Conservation (phyloP, 164 flowering plant genomes). For the Vitis labrusca region DNA sequence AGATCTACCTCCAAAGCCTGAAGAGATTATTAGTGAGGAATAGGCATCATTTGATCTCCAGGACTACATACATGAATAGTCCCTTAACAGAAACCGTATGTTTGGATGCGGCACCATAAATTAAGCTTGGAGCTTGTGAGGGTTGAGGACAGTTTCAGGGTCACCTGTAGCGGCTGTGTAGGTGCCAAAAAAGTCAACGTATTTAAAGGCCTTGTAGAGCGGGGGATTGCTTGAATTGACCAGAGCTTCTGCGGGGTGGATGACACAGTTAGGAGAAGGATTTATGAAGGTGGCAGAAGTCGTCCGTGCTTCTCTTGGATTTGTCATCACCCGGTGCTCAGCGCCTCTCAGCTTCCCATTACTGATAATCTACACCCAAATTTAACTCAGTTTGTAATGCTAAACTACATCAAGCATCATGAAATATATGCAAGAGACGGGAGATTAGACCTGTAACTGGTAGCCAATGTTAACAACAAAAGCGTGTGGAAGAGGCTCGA, state of each 20-base stretch:
- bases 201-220: conserved; percentile 7
- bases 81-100: too few species aligned
- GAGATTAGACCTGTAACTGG: conserved; percentile 23
- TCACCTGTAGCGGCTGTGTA: neutral
- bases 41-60: too few species aligned
- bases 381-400: too few species aligned
- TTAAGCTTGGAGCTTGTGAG: too few species aligned
- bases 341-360: conserved; percentile 23
- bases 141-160: neutral
- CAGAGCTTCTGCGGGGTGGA: conserved; percentile 18
- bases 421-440: too few species aligned
- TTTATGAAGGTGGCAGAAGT: conserved; percentile 1
- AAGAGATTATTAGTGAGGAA: too few species aligned
- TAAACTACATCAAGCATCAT: too few species aligned
- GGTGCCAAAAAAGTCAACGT: neutral
- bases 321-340: conserved; percentile 24
- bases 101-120: neutral
- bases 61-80: too few species aligned
- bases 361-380: conserved; percentile 20
- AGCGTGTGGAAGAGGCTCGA: conserved; percentile 30
- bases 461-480: conserved; percentile 35
- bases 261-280: conserved; percentile 5
- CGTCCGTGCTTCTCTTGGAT: conserved; percentile 11
- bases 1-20: too few species aligned
- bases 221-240: conserved; percentile 9